These are phyloP conservation scores for Fusarium agapanthi DNA, from an alignment of 2,329 filamentous ascomycete species.

Conservation along the genomic window DNA sequence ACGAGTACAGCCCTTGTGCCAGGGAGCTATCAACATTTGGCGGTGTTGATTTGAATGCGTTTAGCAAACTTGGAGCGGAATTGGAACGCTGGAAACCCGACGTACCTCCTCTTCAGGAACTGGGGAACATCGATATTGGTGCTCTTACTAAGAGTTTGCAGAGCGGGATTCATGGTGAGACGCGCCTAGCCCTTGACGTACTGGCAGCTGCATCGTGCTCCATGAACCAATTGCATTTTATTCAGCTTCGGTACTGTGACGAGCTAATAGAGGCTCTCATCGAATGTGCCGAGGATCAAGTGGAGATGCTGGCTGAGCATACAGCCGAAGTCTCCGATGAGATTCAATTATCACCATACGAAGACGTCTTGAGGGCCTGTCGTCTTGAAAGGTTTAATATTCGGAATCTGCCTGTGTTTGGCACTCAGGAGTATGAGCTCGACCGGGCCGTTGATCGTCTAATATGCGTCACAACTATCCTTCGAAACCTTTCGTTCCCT, in stretches of 20 bases:
- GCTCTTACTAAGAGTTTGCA: conserved; percentile 90
- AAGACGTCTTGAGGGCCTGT: conserved; percentile 85
- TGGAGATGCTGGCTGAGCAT: conserved; percentile 85
- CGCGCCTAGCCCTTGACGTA: conserved; percentile 88
- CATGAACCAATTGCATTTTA: conserved; percentile 69
- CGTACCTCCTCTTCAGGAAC: conserved; percentile 76
- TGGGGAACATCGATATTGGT: conserved; percentile 89
- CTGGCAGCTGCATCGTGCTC: conserved; percentile 74
- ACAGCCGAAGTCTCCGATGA: conserved; percentile 87
- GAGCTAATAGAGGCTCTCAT: conserved; percentile 88
- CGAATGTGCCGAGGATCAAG: conserved; percentile 89
- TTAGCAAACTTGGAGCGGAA: conserved; percentile 71
- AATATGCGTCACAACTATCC: conserved; percentile 89
- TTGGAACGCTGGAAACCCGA: conserved; percentile 76
- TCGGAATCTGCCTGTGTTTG: conserved; percentile 77
- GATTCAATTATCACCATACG: conserved; percentile 83
- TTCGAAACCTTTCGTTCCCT: conserved; percentile 92
- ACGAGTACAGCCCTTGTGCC: conserved; percentile 64
- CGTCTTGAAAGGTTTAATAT: conserved; percentile 76
- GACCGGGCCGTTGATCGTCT: conserved; percentile 87
- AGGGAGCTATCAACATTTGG: conserved; percentile 70
- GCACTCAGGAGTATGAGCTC: conserved; percentile 80
- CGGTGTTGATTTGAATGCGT: conserved; percentile 73
- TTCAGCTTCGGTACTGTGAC: conserved; percentile 78
- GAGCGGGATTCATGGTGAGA: conserved; percentile 87